phyloP scores from a whole-genome alignment of 2,329 filamentous ascomycete genomes.

The Onygena corvina region DNA sequence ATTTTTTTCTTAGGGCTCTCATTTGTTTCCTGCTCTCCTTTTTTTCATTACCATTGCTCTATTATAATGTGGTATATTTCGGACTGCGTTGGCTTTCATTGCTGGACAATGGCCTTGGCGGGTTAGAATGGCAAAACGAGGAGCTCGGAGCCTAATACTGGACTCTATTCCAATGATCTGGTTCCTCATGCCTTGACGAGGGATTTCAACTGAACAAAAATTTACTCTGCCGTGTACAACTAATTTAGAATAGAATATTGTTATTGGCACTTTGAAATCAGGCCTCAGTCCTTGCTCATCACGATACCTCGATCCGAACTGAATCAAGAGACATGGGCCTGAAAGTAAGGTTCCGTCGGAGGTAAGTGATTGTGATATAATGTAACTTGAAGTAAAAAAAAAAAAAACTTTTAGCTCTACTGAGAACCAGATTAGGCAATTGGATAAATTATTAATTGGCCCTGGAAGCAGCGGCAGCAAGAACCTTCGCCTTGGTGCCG shows the following conservation, averaged over 20 bases:
- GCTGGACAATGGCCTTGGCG: slow-evolving; percentile 3
- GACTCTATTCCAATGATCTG: background rate
- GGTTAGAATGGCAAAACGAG: background rate
- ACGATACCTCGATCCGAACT: no score
- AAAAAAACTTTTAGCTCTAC: background rate
- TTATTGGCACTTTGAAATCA: background rate
- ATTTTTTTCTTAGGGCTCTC: background rate
- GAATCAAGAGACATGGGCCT: no score
- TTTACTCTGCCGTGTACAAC: background rate
- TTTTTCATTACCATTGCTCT: background rate
- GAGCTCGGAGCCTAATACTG: slow-evolving; percentile 4
- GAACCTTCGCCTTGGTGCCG: no score
- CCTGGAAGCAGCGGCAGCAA: no score
- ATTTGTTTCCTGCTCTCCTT: background rate
- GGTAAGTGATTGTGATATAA: no score
- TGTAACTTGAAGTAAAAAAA: no score
- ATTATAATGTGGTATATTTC: background rate
- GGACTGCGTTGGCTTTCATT: background rate
- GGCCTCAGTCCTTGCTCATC: no score
- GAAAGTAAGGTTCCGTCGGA: no score
- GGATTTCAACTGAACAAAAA: background rate
- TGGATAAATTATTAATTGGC: no score
- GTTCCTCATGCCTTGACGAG: background rate
- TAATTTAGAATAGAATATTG: slow-evolving; percentile 6
- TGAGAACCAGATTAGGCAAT: background rate